Base-by-base conservation (phyloP, 1,139 yeast species). In the Candida neerlandica region DNA sequence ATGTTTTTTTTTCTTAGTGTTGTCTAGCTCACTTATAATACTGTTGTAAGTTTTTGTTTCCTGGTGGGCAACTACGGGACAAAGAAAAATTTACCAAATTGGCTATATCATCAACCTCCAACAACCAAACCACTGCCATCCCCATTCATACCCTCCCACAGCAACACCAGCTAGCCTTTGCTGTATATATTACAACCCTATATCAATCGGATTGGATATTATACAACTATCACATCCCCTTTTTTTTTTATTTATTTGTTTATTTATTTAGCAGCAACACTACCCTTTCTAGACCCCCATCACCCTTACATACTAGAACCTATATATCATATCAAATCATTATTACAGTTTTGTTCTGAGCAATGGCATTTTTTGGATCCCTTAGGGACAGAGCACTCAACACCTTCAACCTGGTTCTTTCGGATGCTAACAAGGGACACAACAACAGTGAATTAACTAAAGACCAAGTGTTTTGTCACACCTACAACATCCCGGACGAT, bases 401-500 rank as follows among this genome's bases (percentile, higher is more conserved):
- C 47, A 73, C 80, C 26, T 50, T 76, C 49, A 70, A 64, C 51
- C 80, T 69, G 55, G 79, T 76, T 7, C 21, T 51, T 29, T 57
- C 75, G 29, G 80, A 75, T 48, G 69, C 66, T 48, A 64, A 67
- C 38, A 61, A 65, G 43, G 61, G 51, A 39, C 60, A 53, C 49
- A 74, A 59, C 15, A 16, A 26, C 9, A 7, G 11, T 18, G 45
- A 26, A 18, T 77, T 80, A 18, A 64, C 86, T 33, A 80, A 80
- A 54, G 95, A 88, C 60, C 94, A 90, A 67, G 64, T 77, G 44
- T 86, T 91, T 60, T 81, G 90, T 57, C 68, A 71, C 41, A 85
- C 82, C 51, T 86, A 81, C 70, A 77, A 77, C 27, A 73, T 92
- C 10, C 97, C 98, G 1, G 84, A 80, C 41, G 77, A 77, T 1